Evolutionary conservation across 495 filamentous ascomycete genomes (phyloP), one percentile per base, ranked within the genome.

Genomic region (Xylaria flabelliformis): DNA sequence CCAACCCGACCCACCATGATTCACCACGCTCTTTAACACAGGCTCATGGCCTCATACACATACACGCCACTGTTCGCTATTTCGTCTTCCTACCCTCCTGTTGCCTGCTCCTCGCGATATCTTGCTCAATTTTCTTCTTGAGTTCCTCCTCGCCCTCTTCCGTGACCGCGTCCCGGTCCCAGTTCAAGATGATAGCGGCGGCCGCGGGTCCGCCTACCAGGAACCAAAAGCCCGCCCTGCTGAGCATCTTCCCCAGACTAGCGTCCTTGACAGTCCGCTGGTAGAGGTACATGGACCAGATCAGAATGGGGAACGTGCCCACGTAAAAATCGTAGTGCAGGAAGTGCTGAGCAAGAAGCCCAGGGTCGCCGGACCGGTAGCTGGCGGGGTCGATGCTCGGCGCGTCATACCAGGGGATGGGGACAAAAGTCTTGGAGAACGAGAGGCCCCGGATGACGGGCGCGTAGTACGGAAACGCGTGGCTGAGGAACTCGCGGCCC

Each of bases 251-350:
- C 56, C 41, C 74, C 77, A 77, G 74, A 5, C 74, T 75, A 8
- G 78, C 78, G 44, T 66, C 75, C 44, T 73, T 73, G 75, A 79
- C 61, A 76, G 81, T 39, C 29, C 77, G 81, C 50, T 79, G 68
- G 71, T 87, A 80, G 26, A 91, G 72, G 9, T 81, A 83, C 13
- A 85, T 65, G 3, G 87, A 85, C 90, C 90, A 92, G 8, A 89
- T 32, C 17, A 90, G 67, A 41, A 90, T 72, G 1, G 87, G 83
- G 7, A 74, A 67, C 9, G 84, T 83, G 4, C 86, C 88, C 65
- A 87, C 82, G 72, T 88, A 79, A 26, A 89, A 81, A 69, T 92
- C 90, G 82, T 86, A 91, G 56, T 87, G 85, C 36, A 91, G 73
- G 74, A 91, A 88, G 21, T 81, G 79, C 64, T 84, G 83, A 10